Conservation (phyloP, 1,139 yeast species). For the Yamadazyma oceani region DNA sequence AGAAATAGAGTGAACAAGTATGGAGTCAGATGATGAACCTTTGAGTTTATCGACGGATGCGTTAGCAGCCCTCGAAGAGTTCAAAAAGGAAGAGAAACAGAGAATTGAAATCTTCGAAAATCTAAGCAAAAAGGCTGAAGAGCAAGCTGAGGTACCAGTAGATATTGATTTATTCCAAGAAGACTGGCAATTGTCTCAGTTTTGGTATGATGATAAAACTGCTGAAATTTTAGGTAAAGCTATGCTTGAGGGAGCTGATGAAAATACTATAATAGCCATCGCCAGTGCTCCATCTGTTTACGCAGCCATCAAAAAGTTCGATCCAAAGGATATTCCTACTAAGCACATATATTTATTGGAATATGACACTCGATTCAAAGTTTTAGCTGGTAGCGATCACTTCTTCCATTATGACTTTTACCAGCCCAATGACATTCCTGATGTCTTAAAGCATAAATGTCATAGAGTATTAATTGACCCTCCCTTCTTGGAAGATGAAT, state of each 20-base stretch:
- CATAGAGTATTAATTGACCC: constrained; percentile 84
- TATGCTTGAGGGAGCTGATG: constrained; percentile 71
- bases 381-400: constrained; percentile 65
- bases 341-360: constrained; percentile 72
- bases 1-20: too few relatives aligned
- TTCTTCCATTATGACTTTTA: constrained; percentile 78
- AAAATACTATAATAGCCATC: constrained; percentile 66
- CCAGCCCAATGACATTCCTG: constrained; percentile 63
- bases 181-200: constrained; percentile 93
- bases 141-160: constrained; percentile 21
- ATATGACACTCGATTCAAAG: constrained; percentile 70
- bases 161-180: constrained; percentile 72
- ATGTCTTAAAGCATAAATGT: constrained; percentile 56
- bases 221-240: constrained; percentile 69
- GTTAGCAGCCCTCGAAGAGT: constrained; percentile 74
- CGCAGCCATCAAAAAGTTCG: constrained; percentile 68
- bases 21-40: constrained; percentile 41
- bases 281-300: constrained; percentile 92
- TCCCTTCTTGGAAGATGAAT: constrained; percentile 78
- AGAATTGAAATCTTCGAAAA: constrained; percentile 60
- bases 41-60: constrained; percentile 65
- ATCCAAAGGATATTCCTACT: constrained; percentile 57
- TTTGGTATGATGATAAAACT: constrained; percentile 80
- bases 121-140: constrained; percentile 61
- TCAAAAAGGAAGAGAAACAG: constrained; percentile 63